Percentiles rank a stretch among this genome's conserved stretches.
These are phyloP conservation scores for Themeda triandra DNA, from an alignment of 176 grass and related monocot species.

Conservation along the genomic window DNA sequence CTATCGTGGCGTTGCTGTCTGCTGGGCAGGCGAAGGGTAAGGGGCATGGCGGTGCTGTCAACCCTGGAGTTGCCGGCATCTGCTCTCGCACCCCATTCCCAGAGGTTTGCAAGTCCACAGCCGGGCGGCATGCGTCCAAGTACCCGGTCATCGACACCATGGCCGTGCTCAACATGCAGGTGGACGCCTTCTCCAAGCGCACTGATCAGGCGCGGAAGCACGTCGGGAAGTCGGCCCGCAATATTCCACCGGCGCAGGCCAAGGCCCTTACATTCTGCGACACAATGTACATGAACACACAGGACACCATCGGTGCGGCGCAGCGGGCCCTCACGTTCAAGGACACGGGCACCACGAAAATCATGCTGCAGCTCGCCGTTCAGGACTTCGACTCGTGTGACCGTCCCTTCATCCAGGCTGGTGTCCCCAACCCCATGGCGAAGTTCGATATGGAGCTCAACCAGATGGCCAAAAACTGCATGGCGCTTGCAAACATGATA, in stretches of 20 bases:
- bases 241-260: neutral
- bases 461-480: conserved; percentile 52
- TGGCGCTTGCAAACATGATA: conserved; percentile 41
- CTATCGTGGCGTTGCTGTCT: conserved; percentile 17
- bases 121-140: conserved; percentile 32
- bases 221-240: neutral
- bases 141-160: conserved; percentile 34
- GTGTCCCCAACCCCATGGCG: conserved; percentile 26
- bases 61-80: conserved; percentile 3
- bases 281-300: conserved; percentile 57
- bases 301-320: conserved; percentile 47
- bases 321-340: conserved; percentile 42
- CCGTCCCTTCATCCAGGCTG: conserved; percentile 32
- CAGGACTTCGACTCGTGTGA: conserved; percentile 57
- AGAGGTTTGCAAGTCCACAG: conserved; percentile 29
- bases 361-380: conserved; percentile 52
- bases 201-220: conserved; percentile 18
- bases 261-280: conserved; percentile 45
- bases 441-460: conserved; percentile 31
- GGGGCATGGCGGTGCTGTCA: neutral
- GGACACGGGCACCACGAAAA: conserved; percentile 38
- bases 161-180: conserved; percentile 57
- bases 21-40: neutral
- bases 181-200: conserved; percentile 41
- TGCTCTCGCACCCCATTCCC: conserved; percentile 37